These are phyloP conservation scores for Sphagnum tenellum DNA, from an alignment of 225 moss, liverwort and hornwort species.

Conservation along the genomic window DNA sequence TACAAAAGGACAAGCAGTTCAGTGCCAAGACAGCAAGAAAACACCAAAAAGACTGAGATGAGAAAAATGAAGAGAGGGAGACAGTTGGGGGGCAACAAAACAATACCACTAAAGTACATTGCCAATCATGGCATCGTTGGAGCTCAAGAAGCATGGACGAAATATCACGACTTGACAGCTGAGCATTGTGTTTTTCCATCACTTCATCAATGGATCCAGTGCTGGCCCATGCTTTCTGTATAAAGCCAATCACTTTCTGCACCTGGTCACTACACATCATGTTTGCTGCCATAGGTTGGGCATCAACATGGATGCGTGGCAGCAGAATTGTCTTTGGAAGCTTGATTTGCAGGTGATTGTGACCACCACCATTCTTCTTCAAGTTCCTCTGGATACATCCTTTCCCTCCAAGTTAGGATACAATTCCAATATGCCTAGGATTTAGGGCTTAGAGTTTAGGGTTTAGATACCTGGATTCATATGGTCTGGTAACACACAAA, in stretches of 20 bases:
- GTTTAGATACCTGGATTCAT: not conserved
- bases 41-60: constrained; percentile 1
- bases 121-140: constrained; percentile 72
- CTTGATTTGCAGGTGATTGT: no score
- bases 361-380: no score
- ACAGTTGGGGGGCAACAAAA: not conserved
- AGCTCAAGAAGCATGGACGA: constrained; percentile 75
- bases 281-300: not conserved
- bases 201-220: constrained; percentile 38
- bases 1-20: no score
- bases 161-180: constrained; percentile 51
- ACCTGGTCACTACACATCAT: constrained; percentile 30
- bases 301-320: not conserved
- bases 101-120: constrained; percentile 58
- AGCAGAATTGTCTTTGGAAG: no score
- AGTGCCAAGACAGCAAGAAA: no score
- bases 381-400: not conserved
- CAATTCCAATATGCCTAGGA: no score
- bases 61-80: not conserved
- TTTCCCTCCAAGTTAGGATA: not conserved
- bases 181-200: constrained; percentile 29
- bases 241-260: constrained; percentile 18
- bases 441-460: no score
- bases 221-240: constrained; percentile 31
- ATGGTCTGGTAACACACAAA: not conserved